Base-by-base conservation (phyloP, 345 rosid genomes). In the Salix suchowensis region DNA sequence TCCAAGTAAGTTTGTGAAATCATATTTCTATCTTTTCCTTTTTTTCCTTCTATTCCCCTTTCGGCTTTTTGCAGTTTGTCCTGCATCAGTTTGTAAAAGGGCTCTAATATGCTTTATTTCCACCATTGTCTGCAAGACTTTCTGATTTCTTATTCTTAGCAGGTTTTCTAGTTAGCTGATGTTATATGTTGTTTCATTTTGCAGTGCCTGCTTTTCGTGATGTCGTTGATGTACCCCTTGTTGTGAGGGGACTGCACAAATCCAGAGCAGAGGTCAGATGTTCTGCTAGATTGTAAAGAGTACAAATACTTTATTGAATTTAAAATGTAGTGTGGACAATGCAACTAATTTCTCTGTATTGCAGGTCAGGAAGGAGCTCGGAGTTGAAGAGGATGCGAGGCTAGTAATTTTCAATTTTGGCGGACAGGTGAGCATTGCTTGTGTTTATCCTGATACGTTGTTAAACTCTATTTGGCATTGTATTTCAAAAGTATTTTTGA, bases 201-300 rank as follows among this genome's bases (percentile, higher is more conserved):
- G 44, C 87, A 96, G 99, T 96, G 99, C 99, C 99, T 77, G 99
- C 99, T 77, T 96, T 92, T 74, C 94, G 98, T 48, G 99, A 93
- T 85, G 97, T 91, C 65, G 82, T 96, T 76, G 99, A 96, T 82
- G 97, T 93, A 66, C 99, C 98, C 10, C 86, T 96, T 54, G 97
- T 96, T 78, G 99, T 96, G 84, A 92, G 99, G 88, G 90, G 94
- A 82, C 78, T 96, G 82, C 97, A 92, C 82, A 96, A 87, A 81
- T 82, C 95, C 70, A 97, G 94, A 77, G 86, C 83, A 78, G 99
- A 96, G 99, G 99, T 96, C 77, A 80, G 82, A 58, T 37, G 26
- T n/a, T 65, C 62, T 12, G 52, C 52, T 46, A 46, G 14, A 13
- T 46, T 46, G 18, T 46, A 46, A 46, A 46, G 78, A 54, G 70